Evolutionary conservation across 1,139 yeast species (phyloP), one percentile per base, ranked within the genome.

Genomic region (Ogataea hybrid): DNA sequence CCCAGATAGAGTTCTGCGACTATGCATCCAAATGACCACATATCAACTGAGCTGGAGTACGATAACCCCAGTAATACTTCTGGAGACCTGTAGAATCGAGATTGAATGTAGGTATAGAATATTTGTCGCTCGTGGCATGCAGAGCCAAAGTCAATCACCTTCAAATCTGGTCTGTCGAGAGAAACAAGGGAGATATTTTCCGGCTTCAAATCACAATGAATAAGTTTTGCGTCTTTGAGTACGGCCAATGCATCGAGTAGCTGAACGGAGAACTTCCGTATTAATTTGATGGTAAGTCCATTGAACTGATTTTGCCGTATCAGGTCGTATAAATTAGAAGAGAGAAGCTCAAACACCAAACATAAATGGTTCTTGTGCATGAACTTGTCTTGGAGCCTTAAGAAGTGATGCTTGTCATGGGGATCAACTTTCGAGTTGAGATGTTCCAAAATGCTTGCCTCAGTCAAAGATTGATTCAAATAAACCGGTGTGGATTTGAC

Each of bases 21-120:
- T 41, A 94, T 92, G 68, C 99, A 92, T 2, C 98, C 99, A 34
- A 92, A 69, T 2, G 97, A 89, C 99, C 99, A 92, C 90, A 92
- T 89, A 63, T 92, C 99, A 44, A 92, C 92, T 7, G 96, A 81
- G 16, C 95, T 81, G 0, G 96, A 85, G 56, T 84, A 85, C 5
- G 96, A 96, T 35, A 92, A 70, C 0, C 99, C 98, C 23, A 92
- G 66, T 4, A 92, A 79, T 15, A 92, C 96, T 62, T 92, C 99
- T 0, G 99, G 99, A 1, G 96, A 87, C 48, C 99, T 73, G 64
- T 94, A 94, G 61, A 92, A 94, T 44, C 99, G 72, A 6, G 96
- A 88, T 62, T 94, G 99, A 48, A 94, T 89, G 62, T 94, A 94
- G 0, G 97, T 87, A 65, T 89, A 92, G 5, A 90, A 72, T 0